Conservation (phyloP, 148 eudicot genomes). For the Spergularia marina region DNA sequence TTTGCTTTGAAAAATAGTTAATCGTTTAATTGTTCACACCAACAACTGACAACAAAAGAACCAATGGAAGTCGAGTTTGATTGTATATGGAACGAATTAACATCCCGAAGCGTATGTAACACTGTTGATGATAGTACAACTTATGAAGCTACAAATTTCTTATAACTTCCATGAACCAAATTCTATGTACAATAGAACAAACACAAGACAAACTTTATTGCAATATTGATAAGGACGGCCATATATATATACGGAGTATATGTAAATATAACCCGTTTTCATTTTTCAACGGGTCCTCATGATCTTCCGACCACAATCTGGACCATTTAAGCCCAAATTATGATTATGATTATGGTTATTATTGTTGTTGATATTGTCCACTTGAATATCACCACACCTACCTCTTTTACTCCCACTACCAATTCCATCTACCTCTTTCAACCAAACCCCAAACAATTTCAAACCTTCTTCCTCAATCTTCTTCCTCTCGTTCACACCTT, state of each 20-base stretch:
- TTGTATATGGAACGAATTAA: too few relatives aligned
- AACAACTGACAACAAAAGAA: too few relatives aligned
- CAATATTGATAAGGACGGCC: neutral
- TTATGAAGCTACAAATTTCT: too few relatives aligned
- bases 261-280: too few relatives aligned
- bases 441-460: constrained; percentile 52
- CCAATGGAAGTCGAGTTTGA: too few relatives aligned
- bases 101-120: too few relatives aligned
- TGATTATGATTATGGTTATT: neutral
- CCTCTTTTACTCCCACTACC: constrained; percentile 31
- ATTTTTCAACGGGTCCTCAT: constrained; percentile 34
- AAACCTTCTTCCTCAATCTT: constrained; percentile 43
- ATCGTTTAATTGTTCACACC: too few relatives aligned
- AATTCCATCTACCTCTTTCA: constrained; percentile 28
- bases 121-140: too few relatives aligned
- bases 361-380: constrained; percentile 15
- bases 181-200: neutral
- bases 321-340: constrained; percentile 32
- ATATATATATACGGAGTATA: too few relatives aligned
- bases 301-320: constrained; percentile 31
- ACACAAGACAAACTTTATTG: neutral
- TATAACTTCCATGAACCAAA: too few relatives aligned
- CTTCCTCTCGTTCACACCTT: constrained; percentile 27
- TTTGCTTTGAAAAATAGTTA: too few relatives aligned
- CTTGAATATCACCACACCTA: constrained; percentile 27